Base-by-base conservation (phyloP, 371 early-diverging fungal species). In the Mucor piriformis region DNA sequence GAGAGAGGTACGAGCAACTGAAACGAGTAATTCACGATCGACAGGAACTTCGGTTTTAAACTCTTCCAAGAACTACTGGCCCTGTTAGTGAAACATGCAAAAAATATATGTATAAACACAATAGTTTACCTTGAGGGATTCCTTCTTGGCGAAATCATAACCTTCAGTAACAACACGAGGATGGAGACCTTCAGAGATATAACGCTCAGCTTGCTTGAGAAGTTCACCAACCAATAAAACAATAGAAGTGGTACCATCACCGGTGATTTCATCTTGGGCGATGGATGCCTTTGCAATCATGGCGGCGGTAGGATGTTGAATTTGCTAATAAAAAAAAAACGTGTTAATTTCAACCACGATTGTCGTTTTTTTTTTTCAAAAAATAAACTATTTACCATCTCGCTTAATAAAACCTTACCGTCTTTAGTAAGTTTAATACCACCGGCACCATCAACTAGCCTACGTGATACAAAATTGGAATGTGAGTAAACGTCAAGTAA, bases 231-330 rank as follows among this genome's bases (percentile, higher is more conserved):
- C 95, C 20, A 99, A 74, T 56, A 99, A 79, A 27, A 99, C 96
- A 69, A 97, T 93, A 1, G 98, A 92, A 13, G 99, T 97, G 8
- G 99, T 98, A 49, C 99, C 99, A 69, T 99, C 99, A 54, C 99
- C 99, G 35, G 96, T 95, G 50, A 98, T 90, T 64, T 97, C 96
- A 76, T 98, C 98, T 80, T 99, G 97, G 29, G 99, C 99, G 34
- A 95, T 94, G 10, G 99, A 99, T 32, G 99, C 95, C 54, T 98
- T 92, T 25, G 99, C 99, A 69, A 99, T 97, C 93, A 99, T 96
- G 56, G 95, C 92, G 40, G 99, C 98, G 6, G 99, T 99, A 21
- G 99, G 99, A 81, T 99, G 97, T 86, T 97, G 97, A 77, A 99
- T 98, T 95, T 98, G 98, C 95, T 94, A 70, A 40, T 52, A 50